Percentiles rank a stretch among this genome's conserved stretches.
These are phyloP conservation scores for Exophiala spinifera DNA, from an alignment of 2,329 filamentous ascomycete species.

Conservation along the genomic window DNA sequence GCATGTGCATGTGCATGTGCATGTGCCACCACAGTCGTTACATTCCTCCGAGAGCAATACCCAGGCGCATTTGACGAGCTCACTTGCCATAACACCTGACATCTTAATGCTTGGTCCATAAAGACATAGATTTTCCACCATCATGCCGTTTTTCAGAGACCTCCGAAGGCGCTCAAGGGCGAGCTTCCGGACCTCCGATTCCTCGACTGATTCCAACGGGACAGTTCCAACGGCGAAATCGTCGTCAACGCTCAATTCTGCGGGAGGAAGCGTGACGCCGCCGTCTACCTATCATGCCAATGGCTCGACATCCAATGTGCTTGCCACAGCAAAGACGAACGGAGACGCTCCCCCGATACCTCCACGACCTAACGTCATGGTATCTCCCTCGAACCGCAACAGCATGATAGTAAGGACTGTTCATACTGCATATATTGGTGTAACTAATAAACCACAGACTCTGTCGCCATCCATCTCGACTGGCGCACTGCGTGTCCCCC, in stretches of 20 bases:
- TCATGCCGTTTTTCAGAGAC: slow-evolving; percentile 67
- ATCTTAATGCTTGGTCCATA: slow-evolving; percentile 14
- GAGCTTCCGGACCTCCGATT: slow-evolving; percentile 67
- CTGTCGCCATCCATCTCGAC: slow-evolving; percentile 26
- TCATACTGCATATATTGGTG: background rate
- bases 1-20: slow-evolving; percentile 26
- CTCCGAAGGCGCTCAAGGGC: slow-evolving; percentile 73
- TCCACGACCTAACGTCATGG: slow-evolving; percentile 45
- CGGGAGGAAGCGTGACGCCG: slow-evolving; percentile 66
- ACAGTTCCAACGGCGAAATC: slow-evolving; percentile 63
- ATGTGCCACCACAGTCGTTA: slow-evolving; percentile 19
- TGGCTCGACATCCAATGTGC: slow-evolving; percentile 63
- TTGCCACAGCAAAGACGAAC: slow-evolving; percentile 49
- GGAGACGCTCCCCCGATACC: slow-evolving; percentile 45
- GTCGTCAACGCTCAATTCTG: slow-evolving; percentile 60
- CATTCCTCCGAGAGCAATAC: slow-evolving; percentile 10
- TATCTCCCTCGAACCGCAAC: slow-evolving; percentile 41
- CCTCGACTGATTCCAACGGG: slow-evolving; percentile 59
- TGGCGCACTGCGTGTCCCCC: slow-evolving; percentile 44
- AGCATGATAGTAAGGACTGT: slow-evolving; percentile 40
- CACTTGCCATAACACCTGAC: slow-evolving; percentile 1
- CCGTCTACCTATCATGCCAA: slow-evolving; percentile 68
- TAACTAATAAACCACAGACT: slow-evolving; percentile 31
- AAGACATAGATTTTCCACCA: background rate
- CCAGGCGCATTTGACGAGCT: slow-evolving; percentile 6